Conservation (phyloP, 768 basidiomycete species). For the Lepiota brunneoincarnata region DNA sequence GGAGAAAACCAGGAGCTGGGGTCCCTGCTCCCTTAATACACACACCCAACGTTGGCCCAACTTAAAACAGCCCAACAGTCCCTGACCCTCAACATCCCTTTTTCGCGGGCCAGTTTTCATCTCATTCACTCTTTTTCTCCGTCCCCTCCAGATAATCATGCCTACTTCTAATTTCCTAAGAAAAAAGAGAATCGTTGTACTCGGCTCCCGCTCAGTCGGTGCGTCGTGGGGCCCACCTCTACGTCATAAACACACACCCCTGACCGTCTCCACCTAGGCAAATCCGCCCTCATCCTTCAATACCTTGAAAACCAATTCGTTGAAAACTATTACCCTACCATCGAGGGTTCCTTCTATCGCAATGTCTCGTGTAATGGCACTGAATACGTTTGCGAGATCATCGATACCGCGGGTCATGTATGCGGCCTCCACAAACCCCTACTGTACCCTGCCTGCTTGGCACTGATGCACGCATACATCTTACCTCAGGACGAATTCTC, state of each 20-base stretch:
- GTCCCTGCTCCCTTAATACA: neutral
- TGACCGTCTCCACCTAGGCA: slow-evolving; percentile 51
- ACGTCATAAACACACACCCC: slow-evolving; percentile 17
- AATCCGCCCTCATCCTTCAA: slow-evolving; percentile 86
- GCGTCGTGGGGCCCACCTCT: slow-evolving; percentile 23
- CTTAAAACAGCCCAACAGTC: neutral
- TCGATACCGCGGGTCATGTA: slow-evolving; percentile 95
- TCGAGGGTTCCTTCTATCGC: slow-evolving; percentile 79
- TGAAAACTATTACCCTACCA: slow-evolving; percentile 89
- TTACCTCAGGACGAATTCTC: slow-evolving; percentile 80
- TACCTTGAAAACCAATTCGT: slow-evolving; percentile 86
- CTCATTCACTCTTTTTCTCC: slow-evolving; percentile 24
- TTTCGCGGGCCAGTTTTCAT: slow-evolving; percentile 2
- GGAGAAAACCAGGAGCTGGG: slow-evolving; percentile 1
- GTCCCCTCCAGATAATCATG: slow-evolving; percentile 10
- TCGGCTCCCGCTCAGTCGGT: slow-evolving; percentile 87
- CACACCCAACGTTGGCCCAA: neutral
- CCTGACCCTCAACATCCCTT: slow-evolving; percentile 2
- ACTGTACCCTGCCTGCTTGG: neutral
- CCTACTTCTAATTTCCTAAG: slow-evolving; percentile 34
- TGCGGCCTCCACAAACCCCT: slow-evolving; percentile 20
- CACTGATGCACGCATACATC: slow-evolving; percentile 3
- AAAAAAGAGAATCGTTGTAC: slow-evolving; percentile 80
- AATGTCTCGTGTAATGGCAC: slow-evolving; percentile 72
- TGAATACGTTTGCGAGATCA: slow-evolving; percentile 90